Evolutionary conservation across 177 flowering plant species (phyloP), one percentile per base, ranked within the genome.

Genomic region (Vitis hybrid): DNA sequence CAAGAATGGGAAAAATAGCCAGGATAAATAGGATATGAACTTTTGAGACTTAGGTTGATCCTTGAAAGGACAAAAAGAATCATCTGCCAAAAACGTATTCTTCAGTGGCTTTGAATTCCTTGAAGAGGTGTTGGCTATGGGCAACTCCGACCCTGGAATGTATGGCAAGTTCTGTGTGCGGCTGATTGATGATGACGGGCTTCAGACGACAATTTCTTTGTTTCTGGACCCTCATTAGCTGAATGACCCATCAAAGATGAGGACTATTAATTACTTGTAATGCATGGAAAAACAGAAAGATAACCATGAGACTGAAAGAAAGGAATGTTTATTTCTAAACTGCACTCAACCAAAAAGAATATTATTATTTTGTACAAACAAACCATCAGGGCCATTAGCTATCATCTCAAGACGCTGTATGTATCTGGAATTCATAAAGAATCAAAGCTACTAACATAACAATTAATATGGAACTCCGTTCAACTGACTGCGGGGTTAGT

Each of bases 41-140:
- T 86, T 90, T 55, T 75, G 79, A 14, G 88, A 84, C 70, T 22
- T 73, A 2, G 96, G 65, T 73, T 92, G 92, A 68, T 86, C 82
- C 79, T 87, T 90, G 71, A 90, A 92, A 48, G 75, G 77, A 19
- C 96, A 89, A 3, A 88, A 78, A 70, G 97, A 91, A 62, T 86
- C 96, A 79, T 90, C 90, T 0, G 91, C 75, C 51, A 90, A 90
- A 71, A 92, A 82, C 5, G 92, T 92, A 67, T 89, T 92, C 72
- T 87, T 90, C 69, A 87, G 80, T 78, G 16, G 66, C 11, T 33
- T 59, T 74, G 74, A 92, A 67, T 69, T 92, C 97, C 75, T 79
- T 80, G 55, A 86, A 52, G 60, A 87, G 79, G 20, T 83, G 86
- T 63, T 81, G 87, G 79, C 74, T 83, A 3, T 89, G 83, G 6